Base-by-base conservation (phyloP, 2,329 filamentous ascomycete species). In the Meredithiella fracta region DNA sequence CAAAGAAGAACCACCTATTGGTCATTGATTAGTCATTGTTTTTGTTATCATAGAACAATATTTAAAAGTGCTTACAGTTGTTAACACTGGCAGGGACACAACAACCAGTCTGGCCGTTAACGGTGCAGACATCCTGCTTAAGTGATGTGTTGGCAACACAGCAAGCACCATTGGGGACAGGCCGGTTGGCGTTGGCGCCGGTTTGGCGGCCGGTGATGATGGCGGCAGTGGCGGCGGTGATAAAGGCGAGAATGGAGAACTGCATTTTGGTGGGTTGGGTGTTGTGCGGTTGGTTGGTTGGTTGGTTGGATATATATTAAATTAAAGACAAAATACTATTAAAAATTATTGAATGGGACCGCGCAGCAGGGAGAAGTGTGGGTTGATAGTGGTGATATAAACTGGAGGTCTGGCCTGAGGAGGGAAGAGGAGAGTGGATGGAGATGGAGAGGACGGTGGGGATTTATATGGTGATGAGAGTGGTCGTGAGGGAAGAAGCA, bases 121-220 rank as follows among this genome's bases (percentile, higher is more conserved):
- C 62, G 14, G 38, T 60, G 64, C 67, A 69, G 53, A 65, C 59
- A 59, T 69, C 67, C 60, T 69, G 65, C 65, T 69, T 69, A 47
- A 68, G 59, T 58, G 59, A 65, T 3, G 63, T 66, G 59, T 64
- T 64, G 59, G 65, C 62, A 15, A 67, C 63, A 60, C 67, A 69
- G 64, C 67, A 69, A 34, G 60, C 60, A 38, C 67, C 67, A 29
- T 47, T 62, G 29, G 67, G 65, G 11, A 67, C 64, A 14, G 67
- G 67, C 15, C 67, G 64, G 62, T 64, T 63, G 44, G 54, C 62
- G 62, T 69, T 69, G 44, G 37, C 51, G 23, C 55, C 51, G 22
- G 50, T 38, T 60, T 67, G 66, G 50, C 63, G 65, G 23, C 59
- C 56, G 53, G 65, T 55, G 53, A 58, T 31, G 15, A 49, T 31